Percentiles rank a stretch among this genome's conserved stretches.
phyloP scores from a whole-genome alignment of 768 basidiomycete genomes.

The Termitomyces sp. region DNA sequence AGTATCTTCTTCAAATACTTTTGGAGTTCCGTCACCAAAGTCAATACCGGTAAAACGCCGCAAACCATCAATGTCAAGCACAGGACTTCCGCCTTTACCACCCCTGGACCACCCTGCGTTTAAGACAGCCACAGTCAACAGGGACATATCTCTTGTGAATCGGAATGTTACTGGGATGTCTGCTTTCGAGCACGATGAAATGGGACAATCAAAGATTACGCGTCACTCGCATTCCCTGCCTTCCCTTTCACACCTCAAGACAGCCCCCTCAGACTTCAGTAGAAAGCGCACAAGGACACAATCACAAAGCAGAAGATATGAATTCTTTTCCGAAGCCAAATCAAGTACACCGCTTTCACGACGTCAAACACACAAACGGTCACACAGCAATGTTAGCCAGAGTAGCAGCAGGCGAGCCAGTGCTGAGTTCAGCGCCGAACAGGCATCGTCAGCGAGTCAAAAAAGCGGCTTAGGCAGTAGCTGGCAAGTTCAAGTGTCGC shows the following conservation, averaged over 20 bases:
- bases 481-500: conserved; percentile 58
- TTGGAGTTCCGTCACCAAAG: conserved; percentile 26
- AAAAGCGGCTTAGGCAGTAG: conserved; percentile 26
- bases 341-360: conserved; percentile 7
- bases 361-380: conserved; percentile 17
- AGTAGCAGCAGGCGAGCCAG: conserved; percentile 42
- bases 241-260: conserved; percentile 13
- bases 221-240: conserved; percentile 20
- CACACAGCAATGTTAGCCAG: conserved; percentile 27
- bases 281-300: conserved; percentile 13
- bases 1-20: conserved; percentile 26
- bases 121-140: conserved; percentile 5
- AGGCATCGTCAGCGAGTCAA: conserved; percentile 30
- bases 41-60: conserved; percentile 20
- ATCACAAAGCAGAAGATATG: conserved; percentile 6
- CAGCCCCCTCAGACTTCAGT: background rate
- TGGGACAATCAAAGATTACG: conserved; percentile 4
- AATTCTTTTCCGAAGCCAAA: conserved; percentile 5
- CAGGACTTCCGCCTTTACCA: conserved; percentile 48
- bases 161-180: background rate
- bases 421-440: conserved; percentile 51
- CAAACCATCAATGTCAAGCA: conserved; percentile 21
- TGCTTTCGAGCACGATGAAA: background rate
- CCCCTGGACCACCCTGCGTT: conserved; percentile 43
- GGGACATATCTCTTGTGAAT: background rate